Evolutionary conservation across 129 eudicot species (phyloP).

Genomic region (Flaveria trinervia): DNA sequence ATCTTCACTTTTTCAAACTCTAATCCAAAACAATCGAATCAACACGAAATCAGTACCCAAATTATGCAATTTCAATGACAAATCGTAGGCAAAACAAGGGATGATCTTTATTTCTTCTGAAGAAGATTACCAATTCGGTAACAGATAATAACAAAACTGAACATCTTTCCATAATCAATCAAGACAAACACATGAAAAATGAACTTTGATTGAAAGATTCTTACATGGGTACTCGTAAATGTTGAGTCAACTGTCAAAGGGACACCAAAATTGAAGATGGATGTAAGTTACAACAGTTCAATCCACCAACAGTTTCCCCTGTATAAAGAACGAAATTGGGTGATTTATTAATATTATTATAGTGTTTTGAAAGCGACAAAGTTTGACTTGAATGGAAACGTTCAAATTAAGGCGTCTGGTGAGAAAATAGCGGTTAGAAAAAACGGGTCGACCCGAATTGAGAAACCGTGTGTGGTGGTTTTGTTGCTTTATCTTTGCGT

Average conservation of each 20-base stretch:
- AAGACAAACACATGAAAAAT: conserved; percentile 11
- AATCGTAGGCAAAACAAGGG: too few species aligned
- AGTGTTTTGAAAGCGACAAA: conserved; percentile 31
- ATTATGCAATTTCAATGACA: too few species aligned
- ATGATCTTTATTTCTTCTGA: too few species aligned
- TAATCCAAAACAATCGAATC: conserved; percentile 15
- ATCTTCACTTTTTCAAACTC: conserved; percentile 34
- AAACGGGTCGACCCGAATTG: conserved; percentile 28
- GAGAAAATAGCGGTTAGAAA: conserved; percentile 15
- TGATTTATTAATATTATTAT: not conserved
- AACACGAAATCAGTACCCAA: too few species aligned
- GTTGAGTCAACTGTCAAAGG: conserved; percentile 31
- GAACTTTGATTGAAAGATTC: not conserved
- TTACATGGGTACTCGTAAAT: conserved; percentile 23
- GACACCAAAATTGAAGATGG: conserved; percentile 24
- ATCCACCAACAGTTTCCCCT: not conserved
- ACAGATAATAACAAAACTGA: not conserved
- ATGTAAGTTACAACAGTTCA: not conserved
- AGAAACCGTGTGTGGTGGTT: not conserved
- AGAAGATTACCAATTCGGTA: too few species aligned
- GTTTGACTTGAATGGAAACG: conserved; percentile 6
- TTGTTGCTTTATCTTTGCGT: not conserved
- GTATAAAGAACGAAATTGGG: not conserved
- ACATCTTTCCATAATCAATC: not conserved
- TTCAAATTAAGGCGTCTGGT: conserved; percentile 23